A percentile compares a stretch with the other conserved stretches of the same genome.
phyloP scores from a whole-genome alignment of 305 asterid genomes.

The Fraxinus nigra region DNA sequence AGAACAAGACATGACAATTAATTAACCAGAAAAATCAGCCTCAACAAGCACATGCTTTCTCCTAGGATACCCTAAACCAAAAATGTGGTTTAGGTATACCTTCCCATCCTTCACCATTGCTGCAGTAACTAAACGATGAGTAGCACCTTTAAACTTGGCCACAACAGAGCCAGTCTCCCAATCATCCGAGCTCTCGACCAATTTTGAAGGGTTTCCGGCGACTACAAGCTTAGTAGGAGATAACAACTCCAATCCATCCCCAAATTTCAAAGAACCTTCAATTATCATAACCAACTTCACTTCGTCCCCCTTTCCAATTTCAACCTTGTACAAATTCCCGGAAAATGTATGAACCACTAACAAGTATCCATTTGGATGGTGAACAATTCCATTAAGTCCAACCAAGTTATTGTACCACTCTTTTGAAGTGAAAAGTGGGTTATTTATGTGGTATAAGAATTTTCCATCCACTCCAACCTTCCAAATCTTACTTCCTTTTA shows the following conservation, averaged over 20 bases:
- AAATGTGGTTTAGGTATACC: constrained; percentile 68
- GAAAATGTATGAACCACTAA: constrained; percentile 64
- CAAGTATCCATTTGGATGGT: constrained; percentile 89
- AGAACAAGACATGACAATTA: not conserved
- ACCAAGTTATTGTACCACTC: constrained; percentile 66
- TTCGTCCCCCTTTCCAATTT: constrained; percentile 34
- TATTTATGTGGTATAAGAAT: constrained; percentile 40
- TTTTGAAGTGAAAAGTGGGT: constrained; percentile 57
- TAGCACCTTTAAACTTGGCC: constrained; percentile 49
- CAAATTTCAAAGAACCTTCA: constrained; percentile 53
- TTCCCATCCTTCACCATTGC: constrained; percentile 79
- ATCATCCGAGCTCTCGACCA: constrained; percentile 71
- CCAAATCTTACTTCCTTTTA: constrained; percentile 70
- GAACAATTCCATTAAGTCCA: constrained; percentile 74
- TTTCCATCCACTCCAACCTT: constrained; percentile 73
- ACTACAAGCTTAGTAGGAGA: constrained; percentile 71
- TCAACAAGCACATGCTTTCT: constrained; percentile 76
- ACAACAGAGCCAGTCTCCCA: constrained; percentile 65
- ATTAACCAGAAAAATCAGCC: constrained; percentile 49
- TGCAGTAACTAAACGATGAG: constrained; percentile 68
- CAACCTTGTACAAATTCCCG: constrained; percentile 69
- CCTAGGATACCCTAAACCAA: constrained; percentile 86
- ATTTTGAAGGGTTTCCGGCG: constrained; percentile 60
- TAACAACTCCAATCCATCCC: constrained; percentile 76
- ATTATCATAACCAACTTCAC: constrained; percentile 47